Conservation (phyloP, 495 filamentous ascomycete genomes). For the Podospora anserina region DNA sequence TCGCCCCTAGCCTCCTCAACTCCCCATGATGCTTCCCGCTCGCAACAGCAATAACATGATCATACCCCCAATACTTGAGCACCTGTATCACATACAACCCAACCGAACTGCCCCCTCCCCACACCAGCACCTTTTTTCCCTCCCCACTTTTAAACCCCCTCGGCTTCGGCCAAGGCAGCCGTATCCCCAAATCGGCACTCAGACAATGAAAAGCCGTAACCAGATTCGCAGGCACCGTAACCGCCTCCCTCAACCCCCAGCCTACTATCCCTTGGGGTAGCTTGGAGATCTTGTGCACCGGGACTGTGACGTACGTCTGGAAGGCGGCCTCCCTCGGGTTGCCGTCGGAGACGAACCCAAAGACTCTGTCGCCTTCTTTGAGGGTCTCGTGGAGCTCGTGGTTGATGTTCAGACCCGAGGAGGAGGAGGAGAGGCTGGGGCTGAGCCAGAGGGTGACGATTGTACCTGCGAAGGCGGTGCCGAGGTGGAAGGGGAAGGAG, state of each 20-base stretch:
- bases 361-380: constrained; percentile 44
- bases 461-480: constrained; percentile 42
- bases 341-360: constrained; percentile 47
- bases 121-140: constrained; percentile 46
- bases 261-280: constrained; percentile 35
- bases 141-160: constrained; percentile 21
- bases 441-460: constrained; percentile 35
- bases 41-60: constrained; percentile 47
- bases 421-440: not conserved
- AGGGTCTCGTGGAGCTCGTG: constrained; percentile 25
- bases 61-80: constrained; percentile 48
- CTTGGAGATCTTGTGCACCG: constrained; percentile 38
- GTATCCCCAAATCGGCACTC: constrained; percentile 42
- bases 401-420: constrained; percentile 27
- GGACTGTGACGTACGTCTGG: constrained; percentile 44
- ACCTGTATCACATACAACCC: constrained; percentile 51
- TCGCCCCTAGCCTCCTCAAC: constrained; percentile 43
- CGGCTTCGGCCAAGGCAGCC: constrained; percentile 48
- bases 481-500: constrained; percentile 38
- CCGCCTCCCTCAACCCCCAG: constrained; percentile 37
- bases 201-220: constrained; percentile 52
- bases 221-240: constrained; percentile 51
- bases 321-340: constrained; percentile 39
- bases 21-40: constrained; percentile 42
- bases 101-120: constrained; percentile 53